Evolutionary conservation across 2,329 filamentous ascomycete genomes (phyloP), one percentile per base, ranked within the genome.

Genomic region (Sarocladium brachiariae): DNA sequence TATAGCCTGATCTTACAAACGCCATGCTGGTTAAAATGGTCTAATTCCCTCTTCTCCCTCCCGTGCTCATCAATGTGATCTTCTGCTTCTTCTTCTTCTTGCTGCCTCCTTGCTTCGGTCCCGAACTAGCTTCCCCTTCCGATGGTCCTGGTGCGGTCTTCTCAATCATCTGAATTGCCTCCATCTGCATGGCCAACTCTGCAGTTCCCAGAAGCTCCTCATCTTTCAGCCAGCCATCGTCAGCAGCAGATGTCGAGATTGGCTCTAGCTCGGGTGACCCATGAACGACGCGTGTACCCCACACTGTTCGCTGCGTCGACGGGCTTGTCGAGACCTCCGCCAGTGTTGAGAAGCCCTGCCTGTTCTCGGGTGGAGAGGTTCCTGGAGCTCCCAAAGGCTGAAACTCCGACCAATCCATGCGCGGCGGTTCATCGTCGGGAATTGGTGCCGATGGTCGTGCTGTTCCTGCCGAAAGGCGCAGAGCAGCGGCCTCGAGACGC

Each of bases 161-260:
- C 25, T 65, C 63, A 38, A 73, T 64, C 46, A 75, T 54, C 18
- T 74, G 64, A 50, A 80, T 63, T 2, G 78, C 78, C 59, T 82
- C 75, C 60, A 83, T 72, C 63, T 83, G 79, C 59, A 76, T 64
- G 13, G 78, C 73, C 4, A 84, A 61, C 51, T 89, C 85, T 2
- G 80, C 76, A 3, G 71, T 70, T 1, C 68, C 72, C 14, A 95
- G 64, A 51, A 96, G 81, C 52, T 86, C 83, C 60, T 95, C 88
- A 2, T 84, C 89, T 58, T 87, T 84, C 14, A 92, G 71, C 91
- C 91, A 96, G 0, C 91, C 92, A 63, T 96, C 91, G 54, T 90
- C 81, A 9, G 50, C 51, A 4, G 54, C 24, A 50, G 53, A 53
- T 64, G 59, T 10, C n/a, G 49, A 52, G 1, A 67, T 54, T 2